Evolutionary conservation across 345 rosid genomes (phyloP), one percentile per base, ranked within the genome.

Genomic region (Pseudoturritis turrita): DNA sequence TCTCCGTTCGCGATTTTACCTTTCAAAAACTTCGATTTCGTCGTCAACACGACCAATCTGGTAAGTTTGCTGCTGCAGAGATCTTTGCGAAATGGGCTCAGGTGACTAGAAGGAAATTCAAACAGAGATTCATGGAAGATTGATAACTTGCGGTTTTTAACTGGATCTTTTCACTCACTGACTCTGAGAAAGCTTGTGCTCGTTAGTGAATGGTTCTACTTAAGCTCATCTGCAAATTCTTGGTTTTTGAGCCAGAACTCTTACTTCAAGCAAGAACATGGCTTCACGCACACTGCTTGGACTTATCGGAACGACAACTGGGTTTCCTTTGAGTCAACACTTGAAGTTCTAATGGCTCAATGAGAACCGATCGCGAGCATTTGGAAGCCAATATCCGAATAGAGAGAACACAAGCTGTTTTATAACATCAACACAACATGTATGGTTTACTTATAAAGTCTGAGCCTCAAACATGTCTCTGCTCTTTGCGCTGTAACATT

Each of bases 1-100:
- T 86, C 96, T 6, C 99, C 89, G 0, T 90, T 81, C 4, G 96
- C 96, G 19, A 95, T 90, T 65, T 89, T 81, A 17, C 68, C 81
- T 69, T 95, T 91, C 71, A 95, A 28, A 70, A 70, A 73, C 47
- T 95, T 86, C 23, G 86, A 84, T 72, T 78, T 89, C 10, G 84
- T 59, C 4, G 91, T 78, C 55, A 95, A 79, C 0, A 84, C 84
- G 18, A 64, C 55, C 55, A 54, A 76, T 80, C 84, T 22, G 96
- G 96, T 18, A 91, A 91, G 82, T 81, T 81, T 63, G 91, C 82
- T 44, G 89, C 78, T 40, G 81, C 93, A 5, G 81, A 84, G 79
- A 80, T 84, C 67, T 86, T 95, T 49, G 81, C 86, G 1, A 83
- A 84, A 51, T 83, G 87, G 87, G 87, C 81, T 47, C 86, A 86